Base-by-base conservation (phyloP, 1,284 basidiomycete species). In the Puccinia triticina region DNA sequence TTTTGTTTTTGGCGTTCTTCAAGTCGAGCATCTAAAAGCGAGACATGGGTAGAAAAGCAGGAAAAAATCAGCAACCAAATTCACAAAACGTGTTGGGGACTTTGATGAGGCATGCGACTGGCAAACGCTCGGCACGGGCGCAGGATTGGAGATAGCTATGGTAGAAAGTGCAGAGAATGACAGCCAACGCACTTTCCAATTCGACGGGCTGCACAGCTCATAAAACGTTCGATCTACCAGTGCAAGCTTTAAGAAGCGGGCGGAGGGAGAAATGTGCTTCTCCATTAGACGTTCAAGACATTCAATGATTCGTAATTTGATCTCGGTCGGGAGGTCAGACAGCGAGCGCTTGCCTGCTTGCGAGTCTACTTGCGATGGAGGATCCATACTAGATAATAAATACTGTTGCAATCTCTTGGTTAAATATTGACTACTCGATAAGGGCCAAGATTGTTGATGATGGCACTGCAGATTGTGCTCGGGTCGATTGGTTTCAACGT, bases 201-300 rank as follows among this genome's bases (percentile, higher is more conserved):
- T 73, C 1, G n/a, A 34, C 18, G 71, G 48, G 34, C 21, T 34
- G 23, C 71, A 73, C 26, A 73, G 48, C 29, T 73, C 37, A 55
- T 73, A 55, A 26, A 73, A 73, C 29, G 16, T 21, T 40, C 71
- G 71, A 55, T 73, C 34, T 26, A 73, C 71, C 40, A 50, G 8
- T 12, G 26, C 18, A 55, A 73, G 71, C 18, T 37, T n/a, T 29
- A 69, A 69, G 11, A 34, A 34, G 8, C 14, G 1, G 34, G n/a
- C 18, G 40, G 34, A 0, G 34, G n/a, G 16, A 12, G 34, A 3
- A 18, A 1, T 3, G 18, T 18, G 21, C 34, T 40, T 66, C 18
- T 66, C 34, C 11, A n/a, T 34, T 1, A 40, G 34, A 16, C 34
- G 34, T 34, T 40, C 16, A 37, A 66, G 10, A 23, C 32, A 40